These are phyloP conservation scores for Crithidia sp. DNA, from an alignment of 208 protist genomes.

Conservation along the genomic window DNA sequence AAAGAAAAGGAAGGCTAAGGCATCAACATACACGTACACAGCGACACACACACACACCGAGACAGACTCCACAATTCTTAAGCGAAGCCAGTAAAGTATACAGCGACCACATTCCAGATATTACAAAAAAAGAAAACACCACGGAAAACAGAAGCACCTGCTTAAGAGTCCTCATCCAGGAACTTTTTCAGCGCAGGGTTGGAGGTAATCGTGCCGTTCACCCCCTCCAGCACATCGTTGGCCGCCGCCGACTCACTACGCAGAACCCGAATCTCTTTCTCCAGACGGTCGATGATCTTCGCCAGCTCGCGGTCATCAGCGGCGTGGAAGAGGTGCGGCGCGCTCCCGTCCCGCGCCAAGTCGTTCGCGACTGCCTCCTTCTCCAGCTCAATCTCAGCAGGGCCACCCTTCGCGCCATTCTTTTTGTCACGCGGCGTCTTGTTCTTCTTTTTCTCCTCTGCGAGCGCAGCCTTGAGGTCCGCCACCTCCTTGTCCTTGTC, in stretches of 20 bases:
- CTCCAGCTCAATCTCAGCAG: conserved; percentile 7
- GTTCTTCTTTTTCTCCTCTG: conserved; percentile 2
- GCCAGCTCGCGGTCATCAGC: conserved; percentile 17
- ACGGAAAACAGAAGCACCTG: neutral
- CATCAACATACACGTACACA: neutral
- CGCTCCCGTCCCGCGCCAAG: conserved; percentile 5
- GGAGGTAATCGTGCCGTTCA: conserved; percentile 9
- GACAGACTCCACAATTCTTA: too few relatives aligned
- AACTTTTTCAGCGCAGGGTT: conserved; percentile 13
- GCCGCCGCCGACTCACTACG: conserved; percentile 12
- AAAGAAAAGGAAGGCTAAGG: neutral
- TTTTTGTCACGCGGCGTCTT: conserved; percentile 2
- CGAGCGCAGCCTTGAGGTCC: neutral
- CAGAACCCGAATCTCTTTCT: conserved; percentile 24
- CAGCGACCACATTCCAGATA: neutral
- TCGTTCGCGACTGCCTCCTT: conserved; percentile 12
- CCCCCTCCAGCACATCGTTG: conserved; percentile 10
- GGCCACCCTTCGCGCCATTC: neutral
- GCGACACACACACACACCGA: neutral
- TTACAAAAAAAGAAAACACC: neutral
- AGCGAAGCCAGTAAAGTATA: neutral
- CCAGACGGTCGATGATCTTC: conserved; percentile 21
- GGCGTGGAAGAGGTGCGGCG: conserved; percentile 16
- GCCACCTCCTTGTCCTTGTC: conserved; percentile 10
- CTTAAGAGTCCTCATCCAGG: conserved; percentile 14